phyloP scores from a whole-genome alignment of 192 early-diverging fungal species.

The Linnemannia exigua region DNA sequence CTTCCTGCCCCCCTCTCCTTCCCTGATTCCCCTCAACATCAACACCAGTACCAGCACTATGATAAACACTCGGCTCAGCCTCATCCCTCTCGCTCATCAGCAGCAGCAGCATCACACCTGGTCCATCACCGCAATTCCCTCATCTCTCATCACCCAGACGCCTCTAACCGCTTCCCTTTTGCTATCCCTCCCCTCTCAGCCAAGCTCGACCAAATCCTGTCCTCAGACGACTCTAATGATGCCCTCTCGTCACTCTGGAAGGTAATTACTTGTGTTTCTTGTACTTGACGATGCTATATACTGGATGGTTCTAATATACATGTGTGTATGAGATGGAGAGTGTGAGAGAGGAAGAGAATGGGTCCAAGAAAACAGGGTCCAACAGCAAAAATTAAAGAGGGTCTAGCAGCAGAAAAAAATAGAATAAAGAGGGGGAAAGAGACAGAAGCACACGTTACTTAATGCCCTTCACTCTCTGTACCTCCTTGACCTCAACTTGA shows the following conservation, averaged over 20 bases:
- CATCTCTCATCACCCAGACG: conserved; percentile 36
- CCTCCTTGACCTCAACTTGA: neutral
- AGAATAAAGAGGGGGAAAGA: neutral
- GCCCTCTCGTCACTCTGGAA: conserved; percentile 39
- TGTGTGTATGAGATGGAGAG: too few relatives aligned
- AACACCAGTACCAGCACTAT: neutral
- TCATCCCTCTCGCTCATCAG: neutral
- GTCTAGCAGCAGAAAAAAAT: too few relatives aligned
- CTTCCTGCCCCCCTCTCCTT: neutral
- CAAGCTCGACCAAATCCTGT: conserved; percentile 22
- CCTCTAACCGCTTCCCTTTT: conserved; percentile 36
- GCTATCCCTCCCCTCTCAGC: conserved; percentile 31
- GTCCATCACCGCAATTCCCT: neutral
- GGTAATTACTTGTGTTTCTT: conserved; percentile 5
- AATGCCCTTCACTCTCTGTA: neutral
- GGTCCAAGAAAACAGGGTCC: too few relatives aligned
- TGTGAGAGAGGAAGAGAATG: too few relatives aligned
- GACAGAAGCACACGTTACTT: too few relatives aligned
- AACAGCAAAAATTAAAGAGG: too few relatives aligned
- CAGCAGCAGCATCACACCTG: neutral
- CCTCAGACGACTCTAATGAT: conserved; percentile 16
- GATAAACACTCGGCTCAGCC: neutral
- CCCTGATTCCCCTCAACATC: neutral
- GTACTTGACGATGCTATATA: too few relatives aligned
- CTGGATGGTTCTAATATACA: too few relatives aligned